Conservation (phyloP, 179 eudicot species). For the Silene noctiflora region DNA sequence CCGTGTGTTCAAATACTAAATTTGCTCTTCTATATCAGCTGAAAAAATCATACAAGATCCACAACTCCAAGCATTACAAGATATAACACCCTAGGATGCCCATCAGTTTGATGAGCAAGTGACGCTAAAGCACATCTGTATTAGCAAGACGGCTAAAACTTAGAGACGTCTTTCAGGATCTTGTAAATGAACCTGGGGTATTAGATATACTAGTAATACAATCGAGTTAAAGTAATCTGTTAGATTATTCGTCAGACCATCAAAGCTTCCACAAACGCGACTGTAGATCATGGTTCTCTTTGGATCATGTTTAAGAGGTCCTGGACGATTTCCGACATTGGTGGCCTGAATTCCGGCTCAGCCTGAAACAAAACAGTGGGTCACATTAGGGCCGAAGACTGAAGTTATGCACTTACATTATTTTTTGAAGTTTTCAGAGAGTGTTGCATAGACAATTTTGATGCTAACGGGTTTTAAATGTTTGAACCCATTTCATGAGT, state of each 20-base stretch:
- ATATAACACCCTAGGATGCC: constrained; percentile 15
- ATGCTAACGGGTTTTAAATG: too few species aligned
- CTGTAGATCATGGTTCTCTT: constrained; percentile 28
- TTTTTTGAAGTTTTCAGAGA: too few species aligned
- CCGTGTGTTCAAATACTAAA: too few species aligned
- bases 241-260: constrained; percentile 3
- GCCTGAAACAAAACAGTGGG: constrained; percentile 36
- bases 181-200: not conserved
- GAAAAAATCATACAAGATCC: not conserved
- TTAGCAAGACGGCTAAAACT: not conserved
- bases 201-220: constrained; percentile 8
- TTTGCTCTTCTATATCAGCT: too few species aligned
- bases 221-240: not conserved
- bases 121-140: not conserved
- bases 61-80: not conserved
- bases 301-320: constrained; percentile 64
- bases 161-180: not conserved
- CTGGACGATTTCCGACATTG: constrained; percentile 83
- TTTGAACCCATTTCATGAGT: too few species aligned
- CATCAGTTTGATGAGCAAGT: constrained; percentile 34
- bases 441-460: too few species aligned
- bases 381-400: not conserved
- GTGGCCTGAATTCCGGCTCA: constrained; percentile 89
- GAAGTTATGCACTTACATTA: too few species aligned
- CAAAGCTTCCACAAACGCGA: not conserved